Conservation (phyloP, 1,284 basidiomycete genomes). For the Puccinia horiana region DNA sequence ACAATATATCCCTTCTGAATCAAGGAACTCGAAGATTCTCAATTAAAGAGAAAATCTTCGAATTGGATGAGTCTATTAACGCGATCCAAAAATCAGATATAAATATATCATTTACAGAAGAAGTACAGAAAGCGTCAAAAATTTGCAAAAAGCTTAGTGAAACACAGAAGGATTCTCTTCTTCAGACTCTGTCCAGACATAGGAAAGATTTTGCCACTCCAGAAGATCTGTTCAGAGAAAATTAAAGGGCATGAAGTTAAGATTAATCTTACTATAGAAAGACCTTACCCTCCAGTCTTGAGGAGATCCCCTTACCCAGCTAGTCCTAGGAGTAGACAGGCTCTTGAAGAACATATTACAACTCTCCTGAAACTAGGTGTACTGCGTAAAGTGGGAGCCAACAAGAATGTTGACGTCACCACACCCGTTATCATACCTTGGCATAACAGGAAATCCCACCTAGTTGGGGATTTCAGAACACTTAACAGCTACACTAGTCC, state of each 20-base stretch:
- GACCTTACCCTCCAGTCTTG: slow-evolving; percentile 1
- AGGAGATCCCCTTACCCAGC: slow-evolving; percentile 23
- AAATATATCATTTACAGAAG: not conserved
- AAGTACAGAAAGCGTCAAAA: not conserved
- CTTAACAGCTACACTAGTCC: not conserved
- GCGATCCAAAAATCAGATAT: not conserved
- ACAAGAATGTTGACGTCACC: slow-evolving; percentile 19
- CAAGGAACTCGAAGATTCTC: not conserved
- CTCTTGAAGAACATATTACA: slow-evolving; percentile 2
- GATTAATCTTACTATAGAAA: not conserved
- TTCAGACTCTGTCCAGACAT: not conserved
- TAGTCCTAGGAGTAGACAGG: slow-evolving; percentile 11
- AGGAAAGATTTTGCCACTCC: not conserved
- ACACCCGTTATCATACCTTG: not conserved
- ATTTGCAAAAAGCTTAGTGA: not conserved
- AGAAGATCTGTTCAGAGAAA: not conserved
- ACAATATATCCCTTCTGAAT: not conserved
- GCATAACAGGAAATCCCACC: not conserved
- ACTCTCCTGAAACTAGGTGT: not conserved
- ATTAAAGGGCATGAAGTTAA: slow-evolving; percentile 12
- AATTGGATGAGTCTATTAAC: too few species aligned
- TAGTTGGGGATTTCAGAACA: slow-evolving; percentile 28
- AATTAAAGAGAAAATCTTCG: not conserved
- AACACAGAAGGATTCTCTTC: not conserved
- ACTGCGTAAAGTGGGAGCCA: slow-evolving; percentile 6